phyloP scores from a whole-genome alignment of 495 filamentous ascomycete genomes.

The Annulohypoxylon nitens region DNA sequence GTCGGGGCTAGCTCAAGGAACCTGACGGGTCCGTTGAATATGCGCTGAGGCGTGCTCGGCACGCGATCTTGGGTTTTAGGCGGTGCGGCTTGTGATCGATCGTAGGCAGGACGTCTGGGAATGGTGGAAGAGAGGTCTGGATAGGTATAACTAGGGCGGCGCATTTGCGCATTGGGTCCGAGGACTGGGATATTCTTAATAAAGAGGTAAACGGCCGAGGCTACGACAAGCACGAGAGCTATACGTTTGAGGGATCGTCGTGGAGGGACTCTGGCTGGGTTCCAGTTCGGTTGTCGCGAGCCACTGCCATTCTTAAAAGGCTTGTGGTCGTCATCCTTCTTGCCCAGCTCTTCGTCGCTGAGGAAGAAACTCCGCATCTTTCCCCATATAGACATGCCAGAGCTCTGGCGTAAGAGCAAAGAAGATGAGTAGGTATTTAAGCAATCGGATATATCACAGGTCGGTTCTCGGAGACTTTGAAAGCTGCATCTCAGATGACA shows the following conservation, averaged over 20 bases:
- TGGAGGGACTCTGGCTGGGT: conserved; percentile 50
- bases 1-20: conserved; percentile 55
- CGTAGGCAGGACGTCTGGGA: conserved; percentile 33
- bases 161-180: conserved; percentile 42
- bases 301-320: conserved; percentile 41
- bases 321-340: conserved; percentile 66
- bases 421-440: not conserved
- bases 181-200: conserved; percentile 59
- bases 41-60: conserved; percentile 29
- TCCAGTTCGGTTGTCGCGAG: conserved; percentile 53
- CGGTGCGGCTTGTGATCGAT: conserved; percentile 15
- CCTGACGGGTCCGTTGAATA: conserved; percentile 57
- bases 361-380: conserved; percentile 58
- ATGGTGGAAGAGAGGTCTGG: conserved; percentile 37
- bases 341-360: conserved; percentile 60
- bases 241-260: conserved; percentile 58
- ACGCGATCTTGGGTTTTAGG: conserved; percentile 21
- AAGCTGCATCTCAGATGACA: conserved; percentile 40
- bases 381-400: conserved; percentile 47
- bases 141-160: conserved; percentile 23
- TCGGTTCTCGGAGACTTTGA: conserved; percentile 18
- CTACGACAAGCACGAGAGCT: conserved; percentile 49
- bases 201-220: conserved; percentile 57
- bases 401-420: conserved; percentile 33
- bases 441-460: conserved; percentile 34